Base-by-base conservation (phyloP, 768 basidiomycete genomes). In the Mycena filopes region DNA sequence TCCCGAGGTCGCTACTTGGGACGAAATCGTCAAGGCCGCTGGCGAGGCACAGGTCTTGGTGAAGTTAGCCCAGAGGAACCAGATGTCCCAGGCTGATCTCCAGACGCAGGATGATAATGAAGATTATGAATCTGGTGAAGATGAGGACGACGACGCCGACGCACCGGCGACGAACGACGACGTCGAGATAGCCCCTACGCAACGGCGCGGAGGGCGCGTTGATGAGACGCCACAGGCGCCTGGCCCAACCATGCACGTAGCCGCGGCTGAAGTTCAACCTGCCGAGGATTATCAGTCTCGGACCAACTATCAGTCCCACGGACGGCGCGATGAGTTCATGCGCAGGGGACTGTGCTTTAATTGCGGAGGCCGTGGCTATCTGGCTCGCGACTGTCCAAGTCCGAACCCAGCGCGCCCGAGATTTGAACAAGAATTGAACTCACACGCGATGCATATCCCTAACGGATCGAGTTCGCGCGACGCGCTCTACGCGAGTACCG, bases 1-100 rank as follows among this genome's bases (percentile, higher is more conserved):
- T 28, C 46, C 46, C 12, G 46, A 48, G 18, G 46, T 15, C 1
- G 26, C 46, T 3, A 48, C 46, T 26, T 48, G 46, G 26, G 46
- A 48, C 15, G 13, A 48, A 26, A 26, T 48, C 46, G 46, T 48
- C 25, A 48, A 28, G 28, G 26, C 25, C 46, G 46, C 46, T 25
- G 46, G 20, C 26, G 2, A 48, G 25, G 46, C 46, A 25, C 21
- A 46, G 13, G 25, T 46, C 10, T 1, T 46, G 21, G 23, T 46
- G 45, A 46, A 46, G 21, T 23, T 46, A 23, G 45, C 20, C 6
- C 21, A 25, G 45, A 46, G 15, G 83, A 84, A 23, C 9, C 45
- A 12, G 5, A n/a, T 25, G 12, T n/a, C 36, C 15, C 11, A 9
- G 2, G 5, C 36, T 36, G 36, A n/a, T n/a, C n/a, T n/a, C n/a